A percentile compares a stretch with the other conserved stretches of the same genome.
These are phyloP conservation scores for Verbena officinalis DNA, from an alignment of 257 asterid genomes.

Conservation along the genomic window DNA sequence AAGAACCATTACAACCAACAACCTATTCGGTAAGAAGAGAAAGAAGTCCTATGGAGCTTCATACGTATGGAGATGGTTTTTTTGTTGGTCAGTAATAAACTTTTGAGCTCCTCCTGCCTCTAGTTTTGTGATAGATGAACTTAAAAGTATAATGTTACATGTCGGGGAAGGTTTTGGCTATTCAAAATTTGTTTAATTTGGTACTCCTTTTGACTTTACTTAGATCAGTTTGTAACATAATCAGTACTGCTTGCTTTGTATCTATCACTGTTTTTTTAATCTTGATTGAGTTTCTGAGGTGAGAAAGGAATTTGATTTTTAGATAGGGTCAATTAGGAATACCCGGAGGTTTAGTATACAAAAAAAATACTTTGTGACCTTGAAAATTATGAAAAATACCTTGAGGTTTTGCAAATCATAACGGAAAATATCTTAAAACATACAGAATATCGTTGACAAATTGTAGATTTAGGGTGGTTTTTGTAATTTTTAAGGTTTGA, in stretches of 20 bases:
- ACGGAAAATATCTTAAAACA: no score
- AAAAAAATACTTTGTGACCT: no score
- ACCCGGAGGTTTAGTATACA: no score
- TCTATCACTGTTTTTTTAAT: slow-evolving; percentile 16
- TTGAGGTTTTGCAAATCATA: no score
- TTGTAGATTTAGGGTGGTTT: no score
- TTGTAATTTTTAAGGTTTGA: no score
- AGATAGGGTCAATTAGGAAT: no score
- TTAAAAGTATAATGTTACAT: slow-evolving; percentile 30
- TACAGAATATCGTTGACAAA: no score
- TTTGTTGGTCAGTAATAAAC: slow-evolving; percentile 36
- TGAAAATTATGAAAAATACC: no score
- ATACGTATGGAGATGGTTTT: slow-evolving; percentile 29
- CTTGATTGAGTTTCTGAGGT: slow-evolving; percentile 21
- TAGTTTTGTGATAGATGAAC: slow-evolving; percentile 37
- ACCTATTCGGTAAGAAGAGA: slow-evolving; percentile 66
- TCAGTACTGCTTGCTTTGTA: slow-evolving; percentile 29
- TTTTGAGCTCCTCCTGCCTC: slow-evolving; percentile 35
- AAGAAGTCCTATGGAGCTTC: slow-evolving; percentile 4
- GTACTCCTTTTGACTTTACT: slow-evolving; percentile 23
- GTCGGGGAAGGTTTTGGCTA: slow-evolving; percentile 20
- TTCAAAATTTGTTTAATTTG: slow-evolving; percentile 28
- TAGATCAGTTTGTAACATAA: slow-evolving; percentile 44
- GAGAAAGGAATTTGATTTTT: not conserved
- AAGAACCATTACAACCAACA: slow-evolving; percentile 96